Evolutionary conservation across 2,329 filamentous ascomycete genomes (phyloP).

Genomic region (Diaporthe sp.): DNA sequence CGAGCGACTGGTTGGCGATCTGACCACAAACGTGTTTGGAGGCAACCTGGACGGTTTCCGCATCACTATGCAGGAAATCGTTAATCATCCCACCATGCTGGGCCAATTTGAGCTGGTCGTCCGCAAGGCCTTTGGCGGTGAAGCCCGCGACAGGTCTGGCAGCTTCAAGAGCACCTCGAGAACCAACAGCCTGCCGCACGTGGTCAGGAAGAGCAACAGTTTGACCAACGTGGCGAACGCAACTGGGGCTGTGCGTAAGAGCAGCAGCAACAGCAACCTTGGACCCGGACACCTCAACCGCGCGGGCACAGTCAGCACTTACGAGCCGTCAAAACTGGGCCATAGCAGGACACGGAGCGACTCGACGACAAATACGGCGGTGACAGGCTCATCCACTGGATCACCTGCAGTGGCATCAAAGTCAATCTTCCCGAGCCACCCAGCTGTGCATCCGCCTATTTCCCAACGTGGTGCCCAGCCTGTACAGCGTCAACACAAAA

Average conservation of each 20-base stretch:
- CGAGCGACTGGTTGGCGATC: conserved; percentile 46
- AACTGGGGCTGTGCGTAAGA: conserved; percentile 28
- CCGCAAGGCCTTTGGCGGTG: conserved; percentile 44
- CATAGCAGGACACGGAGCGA: conserved; percentile 38
- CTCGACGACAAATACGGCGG: conserved; percentile 37
- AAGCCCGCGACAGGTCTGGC: conserved; percentile 40
- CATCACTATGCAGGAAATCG: conserved; percentile 63
- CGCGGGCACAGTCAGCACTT: conserved; percentile 34
- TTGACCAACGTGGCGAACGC: conserved; percentile 17
- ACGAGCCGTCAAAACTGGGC: conserved; percentile 39
- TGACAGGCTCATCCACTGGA: conserved; percentile 22
- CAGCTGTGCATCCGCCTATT: conserved; percentile 38
- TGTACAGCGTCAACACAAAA: conserved; percentile 12
- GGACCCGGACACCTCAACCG: conserved; percentile 23
- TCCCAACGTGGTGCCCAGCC: neutral
- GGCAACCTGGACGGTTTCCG: conserved; percentile 53
- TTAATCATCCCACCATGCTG: conserved; percentile 65
- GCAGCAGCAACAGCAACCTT: conserved; percentile 37
- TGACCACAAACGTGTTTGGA: conserved; percentile 56
- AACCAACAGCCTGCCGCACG: conserved; percentile 44
- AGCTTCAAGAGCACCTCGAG: conserved; percentile 29
- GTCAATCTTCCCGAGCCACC: conserved; percentile 38
- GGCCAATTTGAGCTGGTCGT: conserved; percentile 62
- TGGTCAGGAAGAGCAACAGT: conserved; percentile 39
- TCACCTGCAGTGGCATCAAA: conserved; percentile 28